Evolutionary conservation across 257 asterid species (phyloP), one percentile per base, ranked within the genome.

Genomic region (Phtheirospermum japonicum): DNA sequence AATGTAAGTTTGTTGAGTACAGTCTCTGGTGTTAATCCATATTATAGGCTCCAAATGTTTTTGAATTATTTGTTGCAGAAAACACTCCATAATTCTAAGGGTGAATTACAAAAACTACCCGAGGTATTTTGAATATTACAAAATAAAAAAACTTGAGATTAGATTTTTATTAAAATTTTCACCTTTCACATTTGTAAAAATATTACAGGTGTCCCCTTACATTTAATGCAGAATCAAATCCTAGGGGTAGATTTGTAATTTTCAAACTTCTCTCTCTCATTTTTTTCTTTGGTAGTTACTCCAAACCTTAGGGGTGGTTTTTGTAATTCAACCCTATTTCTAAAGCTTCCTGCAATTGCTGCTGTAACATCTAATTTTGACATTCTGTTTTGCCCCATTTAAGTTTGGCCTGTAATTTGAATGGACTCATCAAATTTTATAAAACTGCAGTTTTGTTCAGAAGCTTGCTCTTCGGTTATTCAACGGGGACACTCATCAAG

Each of bases 401-500:
- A 0, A 40, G 16, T 40, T 40, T 40, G 9, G 48, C 16, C 16
- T 40, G 5, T 40, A 40, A 11, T 40, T 40, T 11, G n/a, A 40
- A 11, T 40, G 1, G 9, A 42, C 17, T 42, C 6, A 4, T 16
- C 17, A 16, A 3, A 4, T 42, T 16, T 13, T 42, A 11, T 42
- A 4, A 4, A 48, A 28, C 30, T 74, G 79, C 92, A 92, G 99
- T 45, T 89, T 86, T 69, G 91, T 92, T 52, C 79, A 85, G 83
- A 85, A 85, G 82, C 76, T 92, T 32, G 96, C 95, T 6, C 69
- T 62, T 65, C 87, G 75, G 49, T 68, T 89, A 52, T 92, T 92
- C 82, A 89, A 89, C 18, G 97, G 95, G 45, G 97, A 92, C 76
- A 66, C 60, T 37, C 81, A 92, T 70, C 99, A 92, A 80, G 96